Percentiles rank a stretch among this genome's conserved stretches.
phyloP scores from a whole-genome alignment of 164 flowering plant genomes.

The Stephania japonica region DNA sequence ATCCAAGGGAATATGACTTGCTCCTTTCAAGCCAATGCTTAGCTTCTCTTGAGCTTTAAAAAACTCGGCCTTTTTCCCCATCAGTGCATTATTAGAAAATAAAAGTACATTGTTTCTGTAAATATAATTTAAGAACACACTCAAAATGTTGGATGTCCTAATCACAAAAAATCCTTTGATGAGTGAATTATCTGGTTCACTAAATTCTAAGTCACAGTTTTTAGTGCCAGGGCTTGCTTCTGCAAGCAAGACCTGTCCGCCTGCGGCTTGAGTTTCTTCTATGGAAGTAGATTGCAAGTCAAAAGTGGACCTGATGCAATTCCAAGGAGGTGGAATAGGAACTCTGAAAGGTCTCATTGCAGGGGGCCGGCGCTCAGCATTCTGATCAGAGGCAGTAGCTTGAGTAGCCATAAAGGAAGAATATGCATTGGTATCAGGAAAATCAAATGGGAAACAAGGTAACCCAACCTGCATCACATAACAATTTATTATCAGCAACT shows the following conservation, averaged over 20 bases:
- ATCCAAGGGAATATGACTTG: slow-evolving; percentile 8
- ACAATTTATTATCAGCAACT: background rate
- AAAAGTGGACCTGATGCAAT: slow-evolving; percentile 26
- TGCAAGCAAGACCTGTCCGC: slow-evolving; percentile 1
- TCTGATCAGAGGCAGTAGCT: slow-evolving; percentile 34
- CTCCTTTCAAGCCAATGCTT: slow-evolving; percentile 15
- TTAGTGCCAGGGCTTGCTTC: slow-evolving; percentile 1
- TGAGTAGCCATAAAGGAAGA: slow-evolving; percentile 43
- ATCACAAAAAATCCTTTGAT: slow-evolving; percentile 41
- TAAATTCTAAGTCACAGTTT: slow-evolving; percentile 7
- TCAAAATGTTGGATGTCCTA: slow-evolving; percentile 43
- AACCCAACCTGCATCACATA: slow-evolving; percentile 49
- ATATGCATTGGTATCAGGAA: slow-evolving; percentile 77
- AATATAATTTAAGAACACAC: slow-evolving; percentile 29
- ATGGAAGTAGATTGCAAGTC: slow-evolving; percentile 6
- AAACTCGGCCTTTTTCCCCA: slow-evolving; percentile 16
- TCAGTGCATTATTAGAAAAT: slow-evolving; percentile 37
- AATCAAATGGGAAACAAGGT: slow-evolving; percentile 76
- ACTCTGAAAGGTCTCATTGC: slow-evolving; percentile 43
- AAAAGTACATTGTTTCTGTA: slow-evolving; percentile 33
- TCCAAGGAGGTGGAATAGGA: slow-evolving; percentile 78
- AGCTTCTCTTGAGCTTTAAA: slow-evolving; percentile 27
- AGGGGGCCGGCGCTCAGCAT: slow-evolving; percentile 37
- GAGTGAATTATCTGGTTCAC: slow-evolving; percentile 11
- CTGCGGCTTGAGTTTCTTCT: slow-evolving; percentile 6